Conservation (phyloP, 1,284 basidiomycete genomes). For the Trametes versicolor region DNA sequence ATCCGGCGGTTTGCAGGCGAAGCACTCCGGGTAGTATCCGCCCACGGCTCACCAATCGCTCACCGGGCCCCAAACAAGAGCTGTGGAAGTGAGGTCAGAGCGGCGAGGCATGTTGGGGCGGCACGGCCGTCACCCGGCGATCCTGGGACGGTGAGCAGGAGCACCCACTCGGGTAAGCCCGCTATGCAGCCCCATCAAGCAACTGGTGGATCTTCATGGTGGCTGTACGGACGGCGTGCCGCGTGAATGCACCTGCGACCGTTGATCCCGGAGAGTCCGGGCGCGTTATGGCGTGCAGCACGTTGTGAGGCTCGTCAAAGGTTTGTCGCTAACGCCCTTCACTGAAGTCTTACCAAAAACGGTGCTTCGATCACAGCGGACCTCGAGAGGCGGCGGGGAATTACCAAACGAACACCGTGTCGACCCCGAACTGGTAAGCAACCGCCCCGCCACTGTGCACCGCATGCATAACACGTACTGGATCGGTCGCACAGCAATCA, state of each 20-base stretch:
- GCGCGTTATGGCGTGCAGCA: not conserved
- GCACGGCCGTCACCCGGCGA: slow-evolving; percentile 5
- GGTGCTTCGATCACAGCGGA: not conserved
- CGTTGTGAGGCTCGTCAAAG: too few species aligned
- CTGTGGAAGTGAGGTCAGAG: not conserved
- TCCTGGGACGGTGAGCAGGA: not conserved
- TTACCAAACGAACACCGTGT: not conserved
- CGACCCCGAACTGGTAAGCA: not conserved
- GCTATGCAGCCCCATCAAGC: not conserved
- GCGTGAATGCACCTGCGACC: slow-evolving; percentile 3
- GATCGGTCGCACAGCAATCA: slow-evolving; percentile 4
- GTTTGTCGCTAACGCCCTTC: not conserved
- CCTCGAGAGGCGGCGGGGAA: not conserved
- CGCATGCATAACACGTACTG: slow-evolving; percentile 5
- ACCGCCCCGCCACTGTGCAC: not conserved
- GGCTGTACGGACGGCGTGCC: slow-evolving; percentile 7
- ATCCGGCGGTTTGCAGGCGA: too few species aligned
- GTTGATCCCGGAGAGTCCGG: not conserved
- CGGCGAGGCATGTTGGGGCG: not conserved
- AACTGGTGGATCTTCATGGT: not conserved
- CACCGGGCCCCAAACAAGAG: not conserved
- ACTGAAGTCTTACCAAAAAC: not conserved
- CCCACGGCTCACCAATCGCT: too few species aligned
- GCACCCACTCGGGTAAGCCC: not conserved
- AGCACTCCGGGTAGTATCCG: too few species aligned